Base-by-base conservation (phyloP, 352 stramenopile species). In the Phytophthora fragariaefolia region DNA sequence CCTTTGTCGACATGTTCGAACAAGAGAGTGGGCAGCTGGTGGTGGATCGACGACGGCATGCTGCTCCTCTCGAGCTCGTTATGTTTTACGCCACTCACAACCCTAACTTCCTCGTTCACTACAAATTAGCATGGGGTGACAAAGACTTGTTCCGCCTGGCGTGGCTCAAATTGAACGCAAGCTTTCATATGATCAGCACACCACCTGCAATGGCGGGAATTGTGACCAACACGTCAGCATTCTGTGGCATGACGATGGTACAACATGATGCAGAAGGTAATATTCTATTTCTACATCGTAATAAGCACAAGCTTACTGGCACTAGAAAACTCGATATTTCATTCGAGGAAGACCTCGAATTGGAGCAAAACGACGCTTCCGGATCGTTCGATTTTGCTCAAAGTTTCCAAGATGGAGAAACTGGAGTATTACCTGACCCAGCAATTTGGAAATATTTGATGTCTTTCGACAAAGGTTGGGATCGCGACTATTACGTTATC, bases 131-230 rank as follows among this genome's bases (percentile, higher is more conserved):
- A 4, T 82, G 66, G 58, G 81, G 81, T 7, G 81, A 90, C 64
- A 90, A 90, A 52, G 81, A 90, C n/a, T 52, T 90, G 1, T 90
- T 90, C 20, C 77, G 81, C 0, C 67, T 87, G 9, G 81, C 81
- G 23, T 90, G 81, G 81, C 66, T 87, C 28, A 84, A 85, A 49
- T 51, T 71, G 3, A 64, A 71, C 28, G 58, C 67, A 9, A 24
- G 66, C 2, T 90, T 88, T 52, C 66, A 86, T 49, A 89, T 89
- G 80, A 76, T 87, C 46, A 32, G 77, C 45, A 71, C 62, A 2
- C 77, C 81, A 3, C 79, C 81, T 7, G 74, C 63, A 0, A 63
- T 79, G 24, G 79, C 79, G 9, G 80, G 80, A 1, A 58, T 66
- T 28, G 49, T 81, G 12, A 63, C 66, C 27, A 68, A 67, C 5